Percentiles rank a stretch among this genome's conserved stretches.
These are phyloP conservation scores for Raphanus hybrid DNA, from an alignment of 441 rosid species.

Conservation along the genomic window DNA sequence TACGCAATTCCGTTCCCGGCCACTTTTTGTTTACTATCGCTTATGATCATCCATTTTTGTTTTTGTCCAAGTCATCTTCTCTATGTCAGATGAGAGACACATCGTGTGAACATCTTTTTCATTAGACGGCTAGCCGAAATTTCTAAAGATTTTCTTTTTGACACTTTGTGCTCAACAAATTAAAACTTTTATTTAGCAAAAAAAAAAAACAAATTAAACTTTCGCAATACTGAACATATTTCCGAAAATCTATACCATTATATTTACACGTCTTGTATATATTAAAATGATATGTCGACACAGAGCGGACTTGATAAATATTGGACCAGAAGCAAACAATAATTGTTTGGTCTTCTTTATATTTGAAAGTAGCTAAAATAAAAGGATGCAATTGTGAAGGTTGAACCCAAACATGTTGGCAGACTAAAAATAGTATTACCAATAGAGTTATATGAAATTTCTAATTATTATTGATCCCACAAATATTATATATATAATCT, in stretches of 20 bases:
- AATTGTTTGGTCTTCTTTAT: too few species aligned
- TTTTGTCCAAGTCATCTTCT: conserved; percentile 18
- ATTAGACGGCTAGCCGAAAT: conserved; percentile 35
- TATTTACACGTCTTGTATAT: background rate
- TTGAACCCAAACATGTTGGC: too few species aligned
- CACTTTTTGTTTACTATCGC: background rate
- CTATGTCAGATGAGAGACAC: conserved; percentile 5
- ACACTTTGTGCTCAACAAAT: background rate
- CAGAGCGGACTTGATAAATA: too few species aligned
- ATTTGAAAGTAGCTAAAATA: too few species aligned
- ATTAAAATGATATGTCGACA: background rate
- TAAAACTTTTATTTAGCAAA: too few species aligned
- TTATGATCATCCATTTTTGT: background rate
- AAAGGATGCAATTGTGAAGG: too few species aligned
- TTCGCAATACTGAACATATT: background rate
- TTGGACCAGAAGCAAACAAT: too few species aligned
- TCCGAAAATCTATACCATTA: background rate
- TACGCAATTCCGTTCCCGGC: conserved; percentile 22
- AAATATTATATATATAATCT: too few species aligned
- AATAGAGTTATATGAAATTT: too few species aligned
- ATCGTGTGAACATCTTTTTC: conserved; percentile 34
- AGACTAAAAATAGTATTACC: too few species aligned
- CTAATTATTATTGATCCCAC: too few species aligned
- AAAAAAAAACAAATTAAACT: too few species aligned
- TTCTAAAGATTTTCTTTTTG: background rate